These are phyloP conservation scores for Didymella exigua DNA, from an alignment of 2,329 filamentous ascomycete genomes.

Conservation along the genomic window DNA sequence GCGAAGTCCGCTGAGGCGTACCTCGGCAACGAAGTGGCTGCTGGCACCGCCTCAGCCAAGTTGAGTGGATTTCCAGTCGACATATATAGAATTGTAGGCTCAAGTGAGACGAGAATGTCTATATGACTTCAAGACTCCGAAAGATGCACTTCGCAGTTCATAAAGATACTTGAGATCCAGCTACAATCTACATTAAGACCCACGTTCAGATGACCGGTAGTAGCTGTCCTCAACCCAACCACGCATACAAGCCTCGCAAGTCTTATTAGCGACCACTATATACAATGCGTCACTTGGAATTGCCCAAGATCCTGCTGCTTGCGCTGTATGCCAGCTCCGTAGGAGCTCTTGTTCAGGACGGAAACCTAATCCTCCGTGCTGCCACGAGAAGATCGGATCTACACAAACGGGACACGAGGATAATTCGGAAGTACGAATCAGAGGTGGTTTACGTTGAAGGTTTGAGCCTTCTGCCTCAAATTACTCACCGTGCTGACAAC, in stretches of 20 bases:
- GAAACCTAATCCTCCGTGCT: slow-evolving; percentile 36
- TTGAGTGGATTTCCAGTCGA: background rate
- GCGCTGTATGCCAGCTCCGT: background rate
- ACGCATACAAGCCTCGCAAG: background rate
- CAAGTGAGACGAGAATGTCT: background rate
- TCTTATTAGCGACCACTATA: background rate
- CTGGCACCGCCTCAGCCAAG: slow-evolving; percentile 3
- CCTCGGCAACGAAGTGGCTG: background rate
- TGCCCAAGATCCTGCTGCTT: background rate
- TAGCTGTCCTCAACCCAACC: background rate
- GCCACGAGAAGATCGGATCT: slow-evolving; percentile 39
- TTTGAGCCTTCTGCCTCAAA: slow-evolving; percentile 14
- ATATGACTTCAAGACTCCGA: background rate
- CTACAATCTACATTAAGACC: background rate
- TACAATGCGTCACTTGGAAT: background rate
- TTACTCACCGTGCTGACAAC: slow-evolving; percentile 4
- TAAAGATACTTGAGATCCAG: background rate
- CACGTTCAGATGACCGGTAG: background rate
- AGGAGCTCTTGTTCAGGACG: slow-evolving; percentile 9
- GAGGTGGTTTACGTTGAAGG: slow-evolving; percentile 44
- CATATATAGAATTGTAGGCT: background rate
- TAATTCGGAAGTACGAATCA: slow-evolving; percentile 34
- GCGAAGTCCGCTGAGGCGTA: slow-evolving; percentile 9
- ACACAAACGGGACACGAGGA: slow-evolving; percentile 31
- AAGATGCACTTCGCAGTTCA: background rate